These are phyloP conservation scores for Yarrowia galli DNA, from an alignment of 1,139 yeast species.

Conservation along the genomic window DNA sequence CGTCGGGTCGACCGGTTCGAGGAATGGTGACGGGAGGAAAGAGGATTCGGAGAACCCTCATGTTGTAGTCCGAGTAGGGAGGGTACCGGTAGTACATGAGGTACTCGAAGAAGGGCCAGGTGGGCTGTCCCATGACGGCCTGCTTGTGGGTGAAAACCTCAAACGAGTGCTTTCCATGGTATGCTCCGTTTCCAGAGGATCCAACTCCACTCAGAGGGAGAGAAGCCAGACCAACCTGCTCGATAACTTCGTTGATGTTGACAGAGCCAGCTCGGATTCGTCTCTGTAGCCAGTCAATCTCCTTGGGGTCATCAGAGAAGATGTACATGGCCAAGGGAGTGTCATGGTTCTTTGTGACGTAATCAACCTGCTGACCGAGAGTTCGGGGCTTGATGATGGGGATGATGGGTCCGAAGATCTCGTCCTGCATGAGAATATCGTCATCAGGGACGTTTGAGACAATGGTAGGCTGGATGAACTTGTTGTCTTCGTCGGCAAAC, in stretches of 20 bases:
- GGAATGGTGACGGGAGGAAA: constrained; percentile 10
- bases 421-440: constrained; percentile 63
- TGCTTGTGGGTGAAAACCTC: constrained; percentile 79
- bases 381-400: constrained; percentile 69
- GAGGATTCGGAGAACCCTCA: constrained; percentile 6
- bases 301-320: constrained; percentile 54
- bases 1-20: constrained; percentile 21
- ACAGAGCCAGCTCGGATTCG: constrained; percentile 77
- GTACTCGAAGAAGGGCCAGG: constrained; percentile 61
- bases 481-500: constrained; percentile 50
- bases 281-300: constrained; percentile 60
- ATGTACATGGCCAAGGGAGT: constrained; percentile 89
- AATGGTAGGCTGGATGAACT: constrained; percentile 32
- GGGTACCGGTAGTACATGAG: constrained; percentile 70
- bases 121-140: constrained; percentile 71
- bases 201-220: constrained; percentile 96
- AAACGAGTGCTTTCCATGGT: constrained; percentile 81
- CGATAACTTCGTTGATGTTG: constrained; percentile 71
- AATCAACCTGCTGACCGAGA: constrained; percentile 58
- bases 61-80: constrained; percentile 56
- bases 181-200: constrained; percentile 70
- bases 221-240: constrained; percentile 71
- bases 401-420: constrained; percentile 84
- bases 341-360: constrained; percentile 65
- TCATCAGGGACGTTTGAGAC: constrained; percentile 30